Conservation (phyloP, 1,284 basidiomycete genomes). For the Cryptococcus neoformans region DNA sequence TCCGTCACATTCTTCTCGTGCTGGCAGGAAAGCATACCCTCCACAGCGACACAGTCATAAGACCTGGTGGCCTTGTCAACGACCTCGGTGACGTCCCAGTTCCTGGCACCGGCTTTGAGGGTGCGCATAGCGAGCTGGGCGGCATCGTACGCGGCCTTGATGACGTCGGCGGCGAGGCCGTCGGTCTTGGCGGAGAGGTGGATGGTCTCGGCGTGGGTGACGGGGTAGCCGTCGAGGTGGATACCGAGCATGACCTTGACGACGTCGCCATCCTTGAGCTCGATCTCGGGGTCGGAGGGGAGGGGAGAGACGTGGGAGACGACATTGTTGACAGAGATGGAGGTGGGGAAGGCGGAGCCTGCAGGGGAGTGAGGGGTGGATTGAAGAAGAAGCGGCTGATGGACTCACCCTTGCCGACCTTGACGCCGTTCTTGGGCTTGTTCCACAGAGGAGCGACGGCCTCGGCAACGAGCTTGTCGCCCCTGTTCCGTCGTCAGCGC, state of each 20-base stretch:
- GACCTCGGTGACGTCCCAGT: constrained; percentile 89
- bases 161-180: constrained; percentile 80
- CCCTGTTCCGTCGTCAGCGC: constrained; percentile 44
- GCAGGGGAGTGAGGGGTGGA: too few relatives aligned
- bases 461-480: constrained; percentile 87
- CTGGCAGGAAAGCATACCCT: constrained; percentile 61
- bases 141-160: constrained; percentile 90
- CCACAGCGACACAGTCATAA: constrained; percentile 83
- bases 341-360: constrained; percentile 91
- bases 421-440: constrained; percentile 80
- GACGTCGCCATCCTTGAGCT: constrained; percentile 84
- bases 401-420: constrained; percentile 87
- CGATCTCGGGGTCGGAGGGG: constrained; percentile 60
- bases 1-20: constrained; percentile 92
- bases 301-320: constrained; percentile 59
- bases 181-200: constrained; percentile 77
- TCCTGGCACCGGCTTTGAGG: constrained; percentile 86
- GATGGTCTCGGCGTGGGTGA: constrained; percentile 77
- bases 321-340: constrained; percentile 79
- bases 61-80: constrained; percentile 69
- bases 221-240: constrained; percentile 78
- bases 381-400: too few relatives aligned
- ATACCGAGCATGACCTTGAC: constrained; percentile 96
- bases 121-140: constrained; percentile 86
- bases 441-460: constrained; percentile 84